Evolutionary conservation across 2,329 filamentous ascomycete genomes (phyloP).

Genomic region (Dactylellina drechsleri): DNA sequence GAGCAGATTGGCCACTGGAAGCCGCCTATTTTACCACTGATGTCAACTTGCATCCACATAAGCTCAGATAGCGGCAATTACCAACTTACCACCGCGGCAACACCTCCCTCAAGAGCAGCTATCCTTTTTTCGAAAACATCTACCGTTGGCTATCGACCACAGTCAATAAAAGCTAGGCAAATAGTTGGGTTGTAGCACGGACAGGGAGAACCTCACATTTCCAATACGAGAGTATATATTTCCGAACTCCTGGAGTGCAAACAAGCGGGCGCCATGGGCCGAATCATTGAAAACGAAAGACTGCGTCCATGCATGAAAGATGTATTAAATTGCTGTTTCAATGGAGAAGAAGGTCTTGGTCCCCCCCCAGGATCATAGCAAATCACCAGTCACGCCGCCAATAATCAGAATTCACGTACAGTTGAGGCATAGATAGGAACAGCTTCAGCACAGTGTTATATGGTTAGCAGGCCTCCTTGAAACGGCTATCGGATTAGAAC

Average conservation of each 20-base stretch:
- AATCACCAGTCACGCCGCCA: too few relatives aligned
- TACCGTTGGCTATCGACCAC: conserved; percentile 77
- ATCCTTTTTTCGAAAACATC: conserved; percentile 97
- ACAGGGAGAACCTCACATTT: conserved; percentile 72
- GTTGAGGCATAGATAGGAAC: conserved; percentile 96
- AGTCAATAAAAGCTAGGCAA: not conserved
- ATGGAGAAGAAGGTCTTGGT: too few relatives aligned
- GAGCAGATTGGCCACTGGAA: conserved; percentile 86
- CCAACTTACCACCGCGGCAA: conserved; percentile 72
- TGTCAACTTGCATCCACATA: not conserved
- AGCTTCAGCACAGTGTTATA: conserved; percentile 67
- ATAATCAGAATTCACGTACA: conserved; percentile 62
- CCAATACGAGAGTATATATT: conserved; percentile 98
- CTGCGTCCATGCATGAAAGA: conserved; percentile 58
- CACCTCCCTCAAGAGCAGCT: conserved; percentile 92
- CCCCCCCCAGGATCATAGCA: too few relatives aligned
- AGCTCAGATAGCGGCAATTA: not conserved
- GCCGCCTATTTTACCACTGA: conserved; percentile 67
- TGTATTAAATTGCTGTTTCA: too few relatives aligned
- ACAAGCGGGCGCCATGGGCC: conserved; percentile 91
- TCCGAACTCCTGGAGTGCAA: conserved; percentile 94
- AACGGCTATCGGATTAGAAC: not conserved
- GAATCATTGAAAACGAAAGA: conserved; percentile 96
- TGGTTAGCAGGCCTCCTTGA: conserved; percentile 57
- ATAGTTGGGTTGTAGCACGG: conserved; percentile 9